Evolutionary conservation across 2,329 filamentous ascomycete genomes (phyloP).

Genomic region (Clonostachys byssicola): DNA sequence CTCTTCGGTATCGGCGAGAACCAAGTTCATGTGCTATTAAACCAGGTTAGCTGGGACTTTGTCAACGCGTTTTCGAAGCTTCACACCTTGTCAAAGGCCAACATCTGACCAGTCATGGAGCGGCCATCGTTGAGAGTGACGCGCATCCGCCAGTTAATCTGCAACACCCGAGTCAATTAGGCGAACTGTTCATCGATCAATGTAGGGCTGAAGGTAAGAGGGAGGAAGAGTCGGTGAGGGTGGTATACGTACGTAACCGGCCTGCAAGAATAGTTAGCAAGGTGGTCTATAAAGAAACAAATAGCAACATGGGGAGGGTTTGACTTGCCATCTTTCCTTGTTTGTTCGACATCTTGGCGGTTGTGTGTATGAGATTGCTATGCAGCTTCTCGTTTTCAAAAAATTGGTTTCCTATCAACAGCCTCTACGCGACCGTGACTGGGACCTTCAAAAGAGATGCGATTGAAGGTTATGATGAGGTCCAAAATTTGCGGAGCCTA

Average conservation of each 20-base stretch:
- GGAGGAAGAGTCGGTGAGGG: neutral
- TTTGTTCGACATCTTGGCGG: constrained; percentile 57
- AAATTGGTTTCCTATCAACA: constrained; percentile 33
- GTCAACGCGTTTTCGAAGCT: neutral
- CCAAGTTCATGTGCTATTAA: constrained; percentile 92
- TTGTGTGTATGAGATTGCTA: constrained; percentile 17
- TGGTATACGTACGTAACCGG: constrained; percentile 61
- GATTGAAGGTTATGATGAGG: constrained; percentile 31
- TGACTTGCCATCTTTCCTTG: constrained; percentile 97
- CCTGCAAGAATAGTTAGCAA: constrained; percentile 58
- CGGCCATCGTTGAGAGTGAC: constrained; percentile 92
- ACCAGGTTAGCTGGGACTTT: neutral
- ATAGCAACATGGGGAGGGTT: constrained; percentile 28
- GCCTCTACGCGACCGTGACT: constrained; percentile 29
- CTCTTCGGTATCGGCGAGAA: constrained; percentile 97
- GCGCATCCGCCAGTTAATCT: constrained; percentile 99
- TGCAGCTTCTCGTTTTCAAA: constrained; percentile 31
- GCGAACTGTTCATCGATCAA: constrained; percentile 4
- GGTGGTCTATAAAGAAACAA: constrained; percentile 38
- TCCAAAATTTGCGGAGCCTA: constrained; percentile 42
- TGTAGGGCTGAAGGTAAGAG: neutral
- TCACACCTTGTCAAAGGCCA: constrained; percentile 92
- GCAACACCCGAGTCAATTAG: constrained; percentile 1
- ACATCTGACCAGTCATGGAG: constrained; percentile 96
- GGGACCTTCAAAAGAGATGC: constrained; percentile 25